Evolutionary conservation across 495 filamentous ascomycete genomes (phyloP).

Genomic region (Trichoderma orchidacearum): DNA sequence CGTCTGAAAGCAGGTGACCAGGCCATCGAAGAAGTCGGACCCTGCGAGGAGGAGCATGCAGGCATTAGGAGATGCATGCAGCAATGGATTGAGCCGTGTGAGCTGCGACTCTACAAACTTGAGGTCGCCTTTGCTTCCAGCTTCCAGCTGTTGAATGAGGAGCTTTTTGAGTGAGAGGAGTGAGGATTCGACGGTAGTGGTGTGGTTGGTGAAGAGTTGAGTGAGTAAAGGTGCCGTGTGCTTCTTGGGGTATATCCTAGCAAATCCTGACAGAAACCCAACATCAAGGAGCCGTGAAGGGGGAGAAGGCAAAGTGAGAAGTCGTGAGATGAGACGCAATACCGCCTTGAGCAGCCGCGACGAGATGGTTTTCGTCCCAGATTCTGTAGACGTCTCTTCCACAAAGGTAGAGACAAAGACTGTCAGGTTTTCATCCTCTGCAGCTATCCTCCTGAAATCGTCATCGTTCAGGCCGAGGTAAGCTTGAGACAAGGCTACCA

Average conservation of each 20-base stretch:
- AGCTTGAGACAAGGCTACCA: constrained; percentile 49
- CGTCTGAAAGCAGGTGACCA: constrained; percentile 50
- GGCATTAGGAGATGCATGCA: constrained; percentile 36
- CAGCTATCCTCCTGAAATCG: constrained; percentile 33
- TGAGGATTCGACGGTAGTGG: constrained; percentile 3
- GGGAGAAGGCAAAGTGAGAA: constrained; percentile 26
- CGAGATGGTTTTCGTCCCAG: constrained; percentile 13
- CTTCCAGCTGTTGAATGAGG: constrained; percentile 36
- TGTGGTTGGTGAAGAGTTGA: constrained; percentile 11
- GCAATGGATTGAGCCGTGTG: constrained; percentile 33
- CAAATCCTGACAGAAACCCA: constrained; percentile 44
- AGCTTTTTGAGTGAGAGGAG: constrained; percentile 26
- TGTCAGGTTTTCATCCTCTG: constrained; percentile 39
- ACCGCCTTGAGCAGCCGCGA: constrained; percentile 42
- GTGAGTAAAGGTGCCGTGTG: constrained; percentile 16
- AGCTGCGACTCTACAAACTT: constrained; percentile 28
- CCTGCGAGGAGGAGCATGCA: constrained; percentile 61
- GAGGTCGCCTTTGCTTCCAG: constrained; percentile 31
- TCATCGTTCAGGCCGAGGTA: constrained; percentile 44
- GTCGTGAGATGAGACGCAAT: constrained; percentile 44
- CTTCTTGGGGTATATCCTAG: constrained; percentile 40
- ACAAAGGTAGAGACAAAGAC: constrained; percentile 51
- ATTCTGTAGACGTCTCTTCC: constrained; percentile 33
- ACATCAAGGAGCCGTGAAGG: constrained; percentile 35
- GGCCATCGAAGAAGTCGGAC: constrained; percentile 71